Evolutionary conservation across 2,329 filamentous ascomycete genomes (phyloP), one percentile per base, ranked within the genome.

Genomic region (Epichloe uncinata): DNA sequence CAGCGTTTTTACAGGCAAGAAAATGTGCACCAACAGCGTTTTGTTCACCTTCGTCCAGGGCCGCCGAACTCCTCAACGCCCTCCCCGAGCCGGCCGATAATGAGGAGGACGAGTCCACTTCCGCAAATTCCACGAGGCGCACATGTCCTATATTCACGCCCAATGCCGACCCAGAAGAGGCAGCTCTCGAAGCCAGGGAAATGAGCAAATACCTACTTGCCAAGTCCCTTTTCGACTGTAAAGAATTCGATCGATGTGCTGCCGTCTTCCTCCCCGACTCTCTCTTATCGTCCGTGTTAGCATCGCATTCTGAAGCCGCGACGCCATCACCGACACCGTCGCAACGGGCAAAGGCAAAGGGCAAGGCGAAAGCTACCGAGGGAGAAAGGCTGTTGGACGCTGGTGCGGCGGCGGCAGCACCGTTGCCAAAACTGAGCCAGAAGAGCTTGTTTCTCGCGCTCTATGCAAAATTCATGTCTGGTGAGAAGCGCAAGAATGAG

Each of bases 401-500:
- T 8, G 43, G 16, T 5, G 43, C 18, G 4, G 40, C 18, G 4
- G 40, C 18, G 11, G 11, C 42, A 4, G 56, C 61, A 6, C 56
- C 61, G 2, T 58, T 81, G 15, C 79, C 79, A 2, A 69, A 67
- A 48, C 63, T 96, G 47, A 96, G 90, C 63, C 89, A 96, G 64
- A 94, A 91, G 68, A 89, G 91, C 48, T 68, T 97, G 18, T 98
- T 98, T 61, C 74, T 98, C 11, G 85, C 89, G 0, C 72, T 97
- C 4, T 98, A 98, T 61, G 87, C 93, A 42, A 94, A 91, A 62
- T 89, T 90, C 62, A 79, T 97, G 55, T 85, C 90, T 0, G 93
- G 93, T 1, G 93, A 98, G 72, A 96, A 97, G 73, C 82, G 87
- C 56, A 95, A 91, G 66, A 87, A 95, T 59, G 93, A 98, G 66